These are phyloP conservation scores for Chloris gayana DNA, from an alignment of 176 grass and related monocot genomes.

Conservation along the genomic window DNA sequence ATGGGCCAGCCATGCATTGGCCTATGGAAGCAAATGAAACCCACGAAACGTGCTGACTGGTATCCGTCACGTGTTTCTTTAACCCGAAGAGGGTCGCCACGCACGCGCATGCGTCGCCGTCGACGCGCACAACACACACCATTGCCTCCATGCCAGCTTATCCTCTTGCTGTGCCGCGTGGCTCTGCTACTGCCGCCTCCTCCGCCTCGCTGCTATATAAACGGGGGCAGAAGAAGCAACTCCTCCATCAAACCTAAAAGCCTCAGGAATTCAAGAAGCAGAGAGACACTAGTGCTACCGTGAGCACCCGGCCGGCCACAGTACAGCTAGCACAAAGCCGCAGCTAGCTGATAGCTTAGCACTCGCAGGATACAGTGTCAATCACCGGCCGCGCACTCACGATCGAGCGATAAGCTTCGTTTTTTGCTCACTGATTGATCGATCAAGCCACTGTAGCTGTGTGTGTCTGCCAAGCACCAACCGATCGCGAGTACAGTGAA, in stretches of 20 bases:
- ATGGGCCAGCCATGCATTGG: too few species aligned
- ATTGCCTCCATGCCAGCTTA: not conserved
- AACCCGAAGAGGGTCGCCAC: too few species aligned
- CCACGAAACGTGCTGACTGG: not conserved
- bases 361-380: not conserved
- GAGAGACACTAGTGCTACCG: not conserved
- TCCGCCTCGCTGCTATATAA: not conserved
- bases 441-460: not conserved
- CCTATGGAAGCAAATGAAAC: too few species aligned
- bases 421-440: not conserved
- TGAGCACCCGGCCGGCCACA: not conserved
- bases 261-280: not conserved
- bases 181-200: not conserved
- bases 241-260: not conserved
- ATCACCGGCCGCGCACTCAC: not conserved
- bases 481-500: not conserved
- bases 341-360: too few species aligned
- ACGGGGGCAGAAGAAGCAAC: not conserved
- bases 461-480: too few species aligned
- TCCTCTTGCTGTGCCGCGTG: not conserved
- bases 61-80: not conserved
- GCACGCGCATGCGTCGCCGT: not conserved
- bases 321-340: not conserved
- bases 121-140: not conserved
- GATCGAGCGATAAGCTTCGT: not conserved